phyloP scores from a whole-genome alignment of 257 asterid species.

The Verbena officinalis region DNA sequence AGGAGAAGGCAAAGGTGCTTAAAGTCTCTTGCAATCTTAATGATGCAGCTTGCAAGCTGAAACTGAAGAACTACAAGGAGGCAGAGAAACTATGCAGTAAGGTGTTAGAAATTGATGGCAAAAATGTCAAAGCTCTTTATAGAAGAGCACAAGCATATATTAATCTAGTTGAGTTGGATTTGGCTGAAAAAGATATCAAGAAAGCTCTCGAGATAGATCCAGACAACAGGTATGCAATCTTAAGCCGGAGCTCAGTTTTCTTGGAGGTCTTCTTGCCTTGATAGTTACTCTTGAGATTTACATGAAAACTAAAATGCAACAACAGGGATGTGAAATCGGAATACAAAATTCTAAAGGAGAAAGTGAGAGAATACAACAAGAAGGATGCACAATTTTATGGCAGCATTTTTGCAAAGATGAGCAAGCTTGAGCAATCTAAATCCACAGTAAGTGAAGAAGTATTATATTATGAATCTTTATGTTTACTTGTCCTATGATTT shows the following conservation, averaged over 20 bases:
- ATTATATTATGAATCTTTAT: too few species aligned
- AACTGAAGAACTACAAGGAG: conserved; percentile 58
- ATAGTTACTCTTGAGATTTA: neutral
- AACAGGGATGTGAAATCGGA: conserved; percentile 63
- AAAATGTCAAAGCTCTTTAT: conserved; percentile 60
- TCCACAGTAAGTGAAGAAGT: conserved; percentile 41
- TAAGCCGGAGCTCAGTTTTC: neutral
- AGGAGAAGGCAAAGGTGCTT: conserved; percentile 44
- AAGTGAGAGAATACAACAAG: conserved; percentile 54
- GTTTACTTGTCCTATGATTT: neutral
- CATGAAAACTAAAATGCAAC: conserved; percentile 5
- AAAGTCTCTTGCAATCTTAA: conserved; percentile 53
- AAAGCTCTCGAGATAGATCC: conserved; percentile 72
- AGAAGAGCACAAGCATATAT: conserved; percentile 71
- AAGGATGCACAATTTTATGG: conserved; percentile 66
- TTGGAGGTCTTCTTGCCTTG: neutral
- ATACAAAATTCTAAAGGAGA: conserved; percentile 54
- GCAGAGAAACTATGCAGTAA: conserved; percentile 50
- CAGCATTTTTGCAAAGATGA: conserved; percentile 56
- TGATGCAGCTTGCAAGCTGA: conserved; percentile 69
- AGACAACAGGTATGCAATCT: conserved; percentile 44
- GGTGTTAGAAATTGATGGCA: conserved; percentile 52
- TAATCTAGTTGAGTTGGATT: conserved; percentile 52
- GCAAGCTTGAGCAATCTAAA: conserved; percentile 37
- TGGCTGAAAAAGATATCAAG: conserved; percentile 62